Percentiles rank a stretch among this genome's conserved stretches.
Conservation (phyloP, 2,329 filamentous ascomycete species). For the Botryotinia convoluta region DNA sequence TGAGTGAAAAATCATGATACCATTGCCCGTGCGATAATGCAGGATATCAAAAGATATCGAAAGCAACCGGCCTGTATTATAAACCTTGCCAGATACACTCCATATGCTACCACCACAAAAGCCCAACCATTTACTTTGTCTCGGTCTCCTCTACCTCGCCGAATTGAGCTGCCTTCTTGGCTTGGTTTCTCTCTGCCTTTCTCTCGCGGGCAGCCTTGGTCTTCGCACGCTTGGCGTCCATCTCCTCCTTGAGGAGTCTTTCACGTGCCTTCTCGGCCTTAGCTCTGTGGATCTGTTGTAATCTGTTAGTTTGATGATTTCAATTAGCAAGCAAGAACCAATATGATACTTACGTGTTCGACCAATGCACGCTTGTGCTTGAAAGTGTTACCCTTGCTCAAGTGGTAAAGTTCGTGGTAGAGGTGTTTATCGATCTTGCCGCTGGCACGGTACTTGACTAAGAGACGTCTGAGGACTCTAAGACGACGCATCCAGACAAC, state of each 20-base stretch:
- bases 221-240: slow-evolving; percentile 99
- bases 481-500: slow-evolving; percentile 99
- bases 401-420: slow-evolving; percentile 99
- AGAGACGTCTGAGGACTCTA: slow-evolving; percentile 96
- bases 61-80: slow-evolving; percentile 39
- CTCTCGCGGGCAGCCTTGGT: slow-evolving; percentile 99
- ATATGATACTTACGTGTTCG: slow-evolving; percentile 86
- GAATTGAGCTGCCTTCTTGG: slow-evolving; percentile 85
- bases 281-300: slow-evolving; percentile 89
- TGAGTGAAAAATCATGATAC: slow-evolving; percentile 37
- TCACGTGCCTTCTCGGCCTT: slow-evolving; percentile 99
- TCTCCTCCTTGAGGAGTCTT: slow-evolving; percentile 95
- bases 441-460: slow-evolving; percentile 99
- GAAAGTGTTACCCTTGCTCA: slow-evolving; percentile 99
- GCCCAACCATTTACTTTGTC: slow-evolving; percentile 37
- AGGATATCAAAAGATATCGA: slow-evolving; percentile 36
- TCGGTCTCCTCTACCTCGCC: slow-evolving; percentile 60
- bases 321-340: neutral
- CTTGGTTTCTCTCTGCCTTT: slow-evolving; percentile 85
- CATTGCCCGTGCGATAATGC: slow-evolving; percentile 39
- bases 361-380: slow-evolving; percentile 99
- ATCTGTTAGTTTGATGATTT: slow-evolving; percentile 28
- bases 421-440: slow-evolving; percentile 99
- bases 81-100: slow-evolving; percentile 39
- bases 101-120: slow-evolving; percentile 37